These are phyloP conservation scores for Pseudocercospora ulei DNA, from an alignment of 2,329 filamentous ascomycete species.

Conservation along the genomic window DNA sequence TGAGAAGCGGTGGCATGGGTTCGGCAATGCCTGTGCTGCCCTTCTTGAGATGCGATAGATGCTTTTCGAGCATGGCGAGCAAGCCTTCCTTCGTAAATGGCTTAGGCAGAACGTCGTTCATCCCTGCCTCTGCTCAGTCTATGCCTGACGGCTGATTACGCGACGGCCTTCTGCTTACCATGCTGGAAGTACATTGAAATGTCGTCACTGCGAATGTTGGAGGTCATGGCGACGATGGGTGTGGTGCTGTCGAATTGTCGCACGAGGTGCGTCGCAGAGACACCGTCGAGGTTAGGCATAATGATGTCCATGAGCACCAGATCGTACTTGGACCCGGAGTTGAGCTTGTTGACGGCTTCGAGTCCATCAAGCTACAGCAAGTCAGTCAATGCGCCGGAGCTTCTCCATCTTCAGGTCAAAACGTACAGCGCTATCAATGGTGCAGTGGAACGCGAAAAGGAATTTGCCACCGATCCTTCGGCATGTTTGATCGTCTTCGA, in stretches of 20 bases:
- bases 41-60: conserved; percentile 74
- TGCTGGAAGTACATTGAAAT: conserved; percentile 96
- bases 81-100: conserved; percentile 85
- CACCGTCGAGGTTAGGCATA: conserved; percentile 91
- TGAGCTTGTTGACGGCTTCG: conserved; percentile 82
- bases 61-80: conserved; percentile 72
- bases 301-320: conserved; percentile 58
- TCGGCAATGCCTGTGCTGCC: conserved; percentile 28
- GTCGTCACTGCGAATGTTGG: conserved; percentile 92
- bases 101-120: conserved; percentile 96
- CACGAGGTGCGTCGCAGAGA: conserved; percentile 88
- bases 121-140: conserved; percentile 50
- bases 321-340: conserved; percentile 54
- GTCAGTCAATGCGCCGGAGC: too few species aligned
- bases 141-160: background rate
- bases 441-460: conserved; percentile 54
- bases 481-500: conserved; percentile 68
- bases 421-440: conserved; percentile 55
- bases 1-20: conserved; percentile 46
- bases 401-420: too few species aligned
- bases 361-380: conserved; percentile 83
- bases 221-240: conserved; percentile 97
- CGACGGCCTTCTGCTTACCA: too few species aligned
- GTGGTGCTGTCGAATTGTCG: conserved; percentile 70
- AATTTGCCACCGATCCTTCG: conserved; percentile 59